Percentiles rank a stretch among this genome's conserved stretches.
These are phyloP conservation scores for Fraxinus greggii DNA, from an alignment of 305 asterid genomes.

Conservation along the genomic window DNA sequence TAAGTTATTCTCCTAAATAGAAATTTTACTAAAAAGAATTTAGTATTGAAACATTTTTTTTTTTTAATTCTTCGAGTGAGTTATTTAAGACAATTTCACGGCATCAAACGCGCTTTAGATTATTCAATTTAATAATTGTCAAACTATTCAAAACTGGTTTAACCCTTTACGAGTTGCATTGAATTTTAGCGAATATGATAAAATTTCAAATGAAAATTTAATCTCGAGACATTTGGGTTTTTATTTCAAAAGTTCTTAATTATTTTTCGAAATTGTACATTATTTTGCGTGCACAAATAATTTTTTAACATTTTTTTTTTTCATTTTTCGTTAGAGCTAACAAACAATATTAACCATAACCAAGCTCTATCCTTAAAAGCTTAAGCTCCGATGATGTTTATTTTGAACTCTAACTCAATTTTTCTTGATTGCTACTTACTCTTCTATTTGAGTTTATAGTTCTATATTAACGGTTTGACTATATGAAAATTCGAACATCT, in stretches of 20 bases:
- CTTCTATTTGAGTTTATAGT: not conserved
- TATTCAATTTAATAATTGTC: not conserved
- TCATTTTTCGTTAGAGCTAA: no score
- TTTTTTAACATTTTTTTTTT: no score
- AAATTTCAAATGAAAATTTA: not conserved
- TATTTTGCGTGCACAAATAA: not conserved
- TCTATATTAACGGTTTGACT: not conserved
- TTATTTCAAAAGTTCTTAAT: not conserved
- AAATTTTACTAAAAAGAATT: no score
- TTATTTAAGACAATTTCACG: not conserved
- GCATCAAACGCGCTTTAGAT: not conserved
- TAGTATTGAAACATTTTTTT: not conserved
- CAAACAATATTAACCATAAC: not conserved
- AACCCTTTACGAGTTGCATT: not conserved
- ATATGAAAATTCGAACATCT: not conserved
- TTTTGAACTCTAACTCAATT: not conserved
- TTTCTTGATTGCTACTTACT: not conserved
- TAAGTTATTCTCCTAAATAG: no score
- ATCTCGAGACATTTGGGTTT: not conserved
- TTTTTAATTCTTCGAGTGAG: not conserved
- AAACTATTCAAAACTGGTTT: not conserved
- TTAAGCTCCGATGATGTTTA: not conserved
- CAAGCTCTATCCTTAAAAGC: not conserved
- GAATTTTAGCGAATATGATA: not conserved
- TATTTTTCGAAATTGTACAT: not conserved